A percentile compares a stretch with the other conserved stretches of the same genome.
These are phyloP conservation scores for Ascochyta pisi DNA, from an alignment of 2,329 filamentous ascomycete genomes.

Conservation along the genomic window DNA sequence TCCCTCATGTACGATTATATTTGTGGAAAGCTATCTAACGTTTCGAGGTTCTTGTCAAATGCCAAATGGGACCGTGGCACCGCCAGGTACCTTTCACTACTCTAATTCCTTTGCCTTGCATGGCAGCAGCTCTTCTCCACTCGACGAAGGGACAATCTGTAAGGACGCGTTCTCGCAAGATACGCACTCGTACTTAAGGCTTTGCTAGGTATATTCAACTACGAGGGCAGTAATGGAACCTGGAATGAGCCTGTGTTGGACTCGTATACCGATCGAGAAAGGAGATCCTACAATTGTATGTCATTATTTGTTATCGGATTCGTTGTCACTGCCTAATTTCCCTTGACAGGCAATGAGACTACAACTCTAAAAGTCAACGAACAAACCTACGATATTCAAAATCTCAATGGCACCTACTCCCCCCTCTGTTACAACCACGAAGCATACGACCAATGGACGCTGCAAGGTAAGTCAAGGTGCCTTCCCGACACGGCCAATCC, in stretches of 20 bases:
- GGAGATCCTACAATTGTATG: neutral
- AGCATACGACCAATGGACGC: conserved; percentile 16
- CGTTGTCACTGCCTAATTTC: neutral
- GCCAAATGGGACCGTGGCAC: conserved; percentile 28
- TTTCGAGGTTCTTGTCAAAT: conserved; percentile 31
- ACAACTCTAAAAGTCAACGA: conserved; percentile 19
- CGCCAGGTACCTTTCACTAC: neutral
- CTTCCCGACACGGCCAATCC: conserved; percentile 37
- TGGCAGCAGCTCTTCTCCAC: neutral
- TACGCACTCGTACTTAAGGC: neutral
- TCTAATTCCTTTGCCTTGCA: neutral
- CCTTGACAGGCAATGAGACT: conserved; percentile 23
- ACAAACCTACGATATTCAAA: conserved; percentile 21
- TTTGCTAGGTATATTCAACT: conserved; percentile 13
- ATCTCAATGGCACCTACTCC: conserved; percentile 12
- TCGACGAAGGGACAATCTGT: neutral
- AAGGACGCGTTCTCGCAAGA: neutral
- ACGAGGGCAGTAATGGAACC: conserved; percentile 8
- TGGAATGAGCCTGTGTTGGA: neutral
- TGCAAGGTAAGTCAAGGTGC: conserved; percentile 29
- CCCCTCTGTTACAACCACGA: conserved; percentile 30
- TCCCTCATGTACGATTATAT: neutral
- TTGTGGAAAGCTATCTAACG: neutral
- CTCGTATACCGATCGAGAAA: neutral
- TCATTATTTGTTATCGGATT: neutral